Evolutionary conservation across 768 basidiomycete genomes (phyloP).

Genomic region (Piloderma croceum): DNA sequence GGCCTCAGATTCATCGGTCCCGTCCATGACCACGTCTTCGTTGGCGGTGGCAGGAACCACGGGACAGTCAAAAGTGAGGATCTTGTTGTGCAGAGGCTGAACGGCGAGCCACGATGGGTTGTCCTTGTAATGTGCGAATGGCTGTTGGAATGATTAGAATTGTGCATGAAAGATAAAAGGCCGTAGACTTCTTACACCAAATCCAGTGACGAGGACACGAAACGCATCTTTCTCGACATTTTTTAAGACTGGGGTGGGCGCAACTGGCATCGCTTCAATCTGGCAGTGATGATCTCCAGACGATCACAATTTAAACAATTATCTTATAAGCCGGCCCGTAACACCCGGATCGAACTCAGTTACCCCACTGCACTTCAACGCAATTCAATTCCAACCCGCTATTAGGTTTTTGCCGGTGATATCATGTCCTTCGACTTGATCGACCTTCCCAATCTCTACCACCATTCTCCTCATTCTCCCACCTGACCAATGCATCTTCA

Average conservation of each 20-base stretch:
- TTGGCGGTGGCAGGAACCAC: constrained; percentile 19
- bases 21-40: constrained; percentile 10
- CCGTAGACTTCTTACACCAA: constrained; percentile 47
- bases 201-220: constrained; percentile 46
- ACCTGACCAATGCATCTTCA: constrained; percentile 46
- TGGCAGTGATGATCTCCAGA: too few species aligned
- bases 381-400: constrained; percentile 7
- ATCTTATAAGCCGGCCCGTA: too few species aligned
- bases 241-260: constrained; percentile 18
- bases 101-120: constrained; percentile 76
- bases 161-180: not conserved
- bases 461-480: constrained; percentile 51
- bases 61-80: constrained; percentile 38
- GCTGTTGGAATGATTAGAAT: constrained; percentile 32
- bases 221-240: constrained; percentile 30
- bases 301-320: too few species aligned
- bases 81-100: constrained; percentile 51
- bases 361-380: constrained; percentile 6
- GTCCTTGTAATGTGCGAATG: constrained; percentile 47
- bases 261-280: constrained; percentile 30
- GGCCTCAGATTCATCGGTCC: constrained; percentile 9
- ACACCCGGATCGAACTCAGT: not conserved
- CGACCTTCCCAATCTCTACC: constrained; percentile 46
- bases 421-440: constrained; percentile 2
- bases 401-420: not conserved